Evolutionary conservation across 2,329 filamentous ascomycete genomes (phyloP).

Genomic region (Colletotrichum gloeosporioides): DNA sequence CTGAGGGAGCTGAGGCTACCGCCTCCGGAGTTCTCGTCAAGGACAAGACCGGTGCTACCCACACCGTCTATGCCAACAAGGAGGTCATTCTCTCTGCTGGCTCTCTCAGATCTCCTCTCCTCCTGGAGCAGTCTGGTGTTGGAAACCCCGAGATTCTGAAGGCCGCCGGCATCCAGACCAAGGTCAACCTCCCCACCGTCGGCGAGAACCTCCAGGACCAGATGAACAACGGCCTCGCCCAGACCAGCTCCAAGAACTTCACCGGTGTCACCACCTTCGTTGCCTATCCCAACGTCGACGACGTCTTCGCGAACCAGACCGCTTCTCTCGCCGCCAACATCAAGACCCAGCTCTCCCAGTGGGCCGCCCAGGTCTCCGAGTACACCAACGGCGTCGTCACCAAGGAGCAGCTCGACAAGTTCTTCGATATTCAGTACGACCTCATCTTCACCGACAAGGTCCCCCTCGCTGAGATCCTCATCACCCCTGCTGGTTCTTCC

Average conservation of each 20-base stretch:
- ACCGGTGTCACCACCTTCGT: background rate
- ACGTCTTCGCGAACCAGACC: slow-evolving; percentile 27
- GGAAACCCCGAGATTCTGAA: slow-evolving; percentile 47
- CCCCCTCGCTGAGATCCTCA: slow-evolving; percentile 53
- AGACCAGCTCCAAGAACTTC: slow-evolving; percentile 22
- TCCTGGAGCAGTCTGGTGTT: slow-evolving; percentile 60
- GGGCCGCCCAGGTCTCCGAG: slow-evolving; percentile 4
- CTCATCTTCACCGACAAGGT: slow-evolving; percentile 51
- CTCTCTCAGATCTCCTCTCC: slow-evolving; percentile 53
- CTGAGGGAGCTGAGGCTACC: background rate
- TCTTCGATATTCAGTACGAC: slow-evolving; percentile 51
- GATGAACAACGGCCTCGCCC: slow-evolving; percentile 35
- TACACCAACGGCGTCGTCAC: slow-evolving; percentile 17
- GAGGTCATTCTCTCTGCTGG: slow-evolving; percentile 56
- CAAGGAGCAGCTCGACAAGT: slow-evolving; percentile 33
- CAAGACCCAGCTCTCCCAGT: background rate
- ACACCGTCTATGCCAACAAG: slow-evolving; percentile 41
- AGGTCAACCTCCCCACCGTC: slow-evolving; percentile 53
- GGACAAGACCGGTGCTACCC: slow-evolving; percentile 32
- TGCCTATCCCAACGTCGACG: background rate
- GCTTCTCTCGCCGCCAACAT: background rate
- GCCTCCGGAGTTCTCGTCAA: background rate
- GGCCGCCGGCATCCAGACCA: slow-evolving; percentile 45
- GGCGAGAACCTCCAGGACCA: slow-evolving; percentile 61
- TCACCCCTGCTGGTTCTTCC: slow-evolving; percentile 31